A percentile compares a stretch with the other conserved stretches of the same genome.
phyloP scores from a whole-genome alignment of 495 filamentous ascomycete species.

The Penicillium riverlandense region DNA sequence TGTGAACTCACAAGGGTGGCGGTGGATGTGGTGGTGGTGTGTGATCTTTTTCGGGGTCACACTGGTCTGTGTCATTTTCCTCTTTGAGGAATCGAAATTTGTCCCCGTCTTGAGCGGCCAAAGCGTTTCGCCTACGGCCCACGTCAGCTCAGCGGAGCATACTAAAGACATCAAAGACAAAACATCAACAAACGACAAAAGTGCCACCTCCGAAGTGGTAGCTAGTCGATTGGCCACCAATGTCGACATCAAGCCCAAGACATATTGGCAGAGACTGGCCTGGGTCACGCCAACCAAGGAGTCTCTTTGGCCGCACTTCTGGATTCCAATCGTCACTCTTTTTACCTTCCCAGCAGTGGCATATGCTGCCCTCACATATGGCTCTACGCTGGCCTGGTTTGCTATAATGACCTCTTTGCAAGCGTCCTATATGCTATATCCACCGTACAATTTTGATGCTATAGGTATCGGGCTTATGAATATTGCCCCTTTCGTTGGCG shows the following conservation, averaged over 20 bases:
- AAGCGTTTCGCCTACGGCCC: neutral
- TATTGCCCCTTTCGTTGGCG: slow-evolving; percentile 30
- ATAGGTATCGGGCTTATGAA: slow-evolving; percentile 30
- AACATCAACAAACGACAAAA: neutral
- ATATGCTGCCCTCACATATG: slow-evolving; percentile 30
- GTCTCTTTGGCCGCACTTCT: slow-evolving; percentile 18
- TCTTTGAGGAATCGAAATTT: slow-evolving; percentile 39
- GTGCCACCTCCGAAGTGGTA: neutral
- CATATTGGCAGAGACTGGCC: slow-evolving; percentile 19
- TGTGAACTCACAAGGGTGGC: slow-evolving; percentile 29
- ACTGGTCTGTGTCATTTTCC: slow-evolving; percentile 28
- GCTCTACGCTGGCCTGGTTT: slow-evolving; percentile 23
- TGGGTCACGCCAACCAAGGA: slow-evolving; percentile 16
- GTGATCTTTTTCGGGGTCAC: slow-evolving; percentile 32
- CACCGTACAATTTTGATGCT: slow-evolving; percentile 35
- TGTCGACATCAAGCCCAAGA: slow-evolving; percentile 6
- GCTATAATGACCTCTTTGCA: slow-evolving; percentile 24
- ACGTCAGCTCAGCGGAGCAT: too few species aligned
- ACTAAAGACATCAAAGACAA: neutral
- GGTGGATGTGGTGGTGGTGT: slow-evolving; percentile 41
- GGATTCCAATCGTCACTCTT: slow-evolving; percentile 14
- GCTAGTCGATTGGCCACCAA: neutral
- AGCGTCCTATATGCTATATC: slow-evolving; percentile 20
- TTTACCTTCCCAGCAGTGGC: slow-evolving; percentile 26
- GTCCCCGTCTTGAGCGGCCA: slow-evolving; percentile 9